Evolutionary conservation across 352 stramenopile species (phyloP).

Genomic region (Elongisporangium undulatum): DNA sequence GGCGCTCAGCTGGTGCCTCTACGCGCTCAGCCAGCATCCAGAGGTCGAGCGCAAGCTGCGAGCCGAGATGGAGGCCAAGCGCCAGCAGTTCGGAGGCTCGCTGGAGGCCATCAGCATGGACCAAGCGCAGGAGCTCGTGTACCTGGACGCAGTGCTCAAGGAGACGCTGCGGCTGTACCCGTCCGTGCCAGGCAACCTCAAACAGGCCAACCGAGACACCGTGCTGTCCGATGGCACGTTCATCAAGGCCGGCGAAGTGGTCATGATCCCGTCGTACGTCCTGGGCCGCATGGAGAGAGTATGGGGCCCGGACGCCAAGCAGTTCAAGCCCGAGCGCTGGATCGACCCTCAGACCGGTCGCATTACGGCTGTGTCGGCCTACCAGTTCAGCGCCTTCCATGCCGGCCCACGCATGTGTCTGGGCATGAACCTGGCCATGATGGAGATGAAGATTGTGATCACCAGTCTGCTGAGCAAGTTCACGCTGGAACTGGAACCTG

Average conservation of each 20-base stretch:
- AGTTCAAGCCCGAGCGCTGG: constrained; percentile 69
- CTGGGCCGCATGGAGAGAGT: constrained; percentile 49
- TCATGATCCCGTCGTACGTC: constrained; percentile 41
- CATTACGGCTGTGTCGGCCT: constrained; percentile 31
- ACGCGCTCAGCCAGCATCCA: constrained; percentile 44
- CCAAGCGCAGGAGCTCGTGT: constrained; percentile 22
- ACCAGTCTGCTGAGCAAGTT: constrained; percentile 56
- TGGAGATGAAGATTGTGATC: constrained; percentile 81
- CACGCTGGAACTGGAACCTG: constrained; percentile 26
- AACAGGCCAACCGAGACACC: constrained; percentile 32
- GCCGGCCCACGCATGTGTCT: constrained; percentile 64
- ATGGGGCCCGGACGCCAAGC: constrained; percentile 52
- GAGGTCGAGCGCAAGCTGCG: constrained; percentile 38
- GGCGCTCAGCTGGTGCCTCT: constrained; percentile 69
- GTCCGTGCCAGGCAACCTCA: constrained; percentile 38
- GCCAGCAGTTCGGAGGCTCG: constrained; percentile 2
- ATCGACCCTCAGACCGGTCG: constrained; percentile 36
- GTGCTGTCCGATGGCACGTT: constrained; percentile 63
- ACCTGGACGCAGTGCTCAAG: constrained; percentile 43
- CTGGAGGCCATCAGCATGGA: constrained; percentile 16
- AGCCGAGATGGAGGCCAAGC: constrained; percentile 29
- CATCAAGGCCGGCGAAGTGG: constrained; percentile 22
- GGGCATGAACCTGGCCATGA: constrained; percentile 39
- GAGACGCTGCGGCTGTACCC: constrained; percentile 70
- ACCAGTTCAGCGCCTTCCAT: constrained; percentile 72